Percentiles rank a stretch among this genome's conserved stretches.
These are phyloP conservation scores for Mycena citricolor DNA, from an alignment of 1,284 basidiomycete genomes.

Conservation along the genomic window DNA sequence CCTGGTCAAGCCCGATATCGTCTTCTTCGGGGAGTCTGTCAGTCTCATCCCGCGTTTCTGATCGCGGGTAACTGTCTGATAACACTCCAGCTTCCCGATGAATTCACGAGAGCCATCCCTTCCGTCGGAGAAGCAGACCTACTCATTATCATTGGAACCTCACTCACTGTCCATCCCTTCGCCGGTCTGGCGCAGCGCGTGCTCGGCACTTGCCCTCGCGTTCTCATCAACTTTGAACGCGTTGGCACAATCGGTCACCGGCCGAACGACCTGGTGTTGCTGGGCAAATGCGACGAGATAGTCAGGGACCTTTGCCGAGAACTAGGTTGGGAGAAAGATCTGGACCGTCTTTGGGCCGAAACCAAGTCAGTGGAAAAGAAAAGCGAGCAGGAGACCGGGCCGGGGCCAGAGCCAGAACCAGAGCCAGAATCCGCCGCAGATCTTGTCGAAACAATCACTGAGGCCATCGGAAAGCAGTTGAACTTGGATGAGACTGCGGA, in stretches of 20 bases:
- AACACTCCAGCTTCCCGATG: conserved; percentile 47
- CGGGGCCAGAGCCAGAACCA: too few relatives aligned
- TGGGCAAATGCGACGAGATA: conserved; percentile 69
- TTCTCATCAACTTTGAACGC: conserved; percentile 66
- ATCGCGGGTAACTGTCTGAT: background rate
- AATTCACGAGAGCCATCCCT: conserved; percentile 51
- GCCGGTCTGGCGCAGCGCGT: conserved; percentile 51
- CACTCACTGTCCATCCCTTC: conserved; percentile 78
- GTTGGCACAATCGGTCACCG: conserved; percentile 59
- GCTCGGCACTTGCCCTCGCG: conserved; percentile 54
- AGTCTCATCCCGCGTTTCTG: background rate
- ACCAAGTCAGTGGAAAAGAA: too few relatives aligned
- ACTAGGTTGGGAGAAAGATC: conserved; percentile 71
- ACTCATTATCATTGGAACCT: conserved; percentile 91
- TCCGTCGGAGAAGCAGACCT: conserved; percentile 70
- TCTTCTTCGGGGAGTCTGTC: conserved; percentile 85
- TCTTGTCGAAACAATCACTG: conserved; percentile 36
- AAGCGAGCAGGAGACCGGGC: too few relatives aligned
- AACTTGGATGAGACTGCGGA: conserved; percentile 22
- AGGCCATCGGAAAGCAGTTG: conserved; percentile 33
- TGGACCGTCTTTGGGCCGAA: conserved; percentile 52
- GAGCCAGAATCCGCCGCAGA: too few relatives aligned
- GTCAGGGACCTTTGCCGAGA: conserved; percentile 55
- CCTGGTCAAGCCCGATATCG: conserved; percentile 87
- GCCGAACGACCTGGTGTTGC: conserved; percentile 55